These are phyloP conservation scores for Pleurotus sapidus DNA, from an alignment of 768 basidiomycete species.

Conservation along the genomic window DNA sequence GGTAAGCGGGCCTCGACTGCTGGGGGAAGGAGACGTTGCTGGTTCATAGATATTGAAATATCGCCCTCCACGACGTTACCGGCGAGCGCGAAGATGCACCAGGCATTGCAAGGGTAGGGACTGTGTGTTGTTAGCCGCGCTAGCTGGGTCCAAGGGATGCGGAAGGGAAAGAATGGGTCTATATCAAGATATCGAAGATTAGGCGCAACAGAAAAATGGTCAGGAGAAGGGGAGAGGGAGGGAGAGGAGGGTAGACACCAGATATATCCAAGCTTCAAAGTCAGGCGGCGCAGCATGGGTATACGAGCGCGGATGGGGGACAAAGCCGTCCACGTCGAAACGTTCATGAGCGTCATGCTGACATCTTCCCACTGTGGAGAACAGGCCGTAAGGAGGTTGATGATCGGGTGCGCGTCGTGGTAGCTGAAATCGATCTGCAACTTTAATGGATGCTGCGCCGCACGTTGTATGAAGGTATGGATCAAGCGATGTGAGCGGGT, in stretches of 20 bases:
- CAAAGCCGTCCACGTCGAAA: background rate
- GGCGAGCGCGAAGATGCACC: background rate
- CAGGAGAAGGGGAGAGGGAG: background rate
- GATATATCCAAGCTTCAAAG: slow-evolving; percentile 1
- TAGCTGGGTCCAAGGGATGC: background rate
- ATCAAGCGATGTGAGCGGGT: background rate
- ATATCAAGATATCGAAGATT: background rate
- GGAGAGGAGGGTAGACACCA: background rate
- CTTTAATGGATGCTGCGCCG: background rate
- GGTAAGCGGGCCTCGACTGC: background rate
- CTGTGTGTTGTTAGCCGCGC: background rate
- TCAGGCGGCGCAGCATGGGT: background rate
- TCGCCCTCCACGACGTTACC: background rate
- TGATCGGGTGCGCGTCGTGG: slow-evolving; percentile 2
- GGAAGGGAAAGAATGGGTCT: background rate
- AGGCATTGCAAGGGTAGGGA: background rate
- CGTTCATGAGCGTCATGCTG: slow-evolving; percentile 6
- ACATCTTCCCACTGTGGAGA: slow-evolving; percentile 3
- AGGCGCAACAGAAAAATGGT: background rate
- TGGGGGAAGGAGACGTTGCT: background rate
- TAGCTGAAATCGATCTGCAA: background rate
- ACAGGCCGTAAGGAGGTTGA: background rate
- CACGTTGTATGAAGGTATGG: background rate
- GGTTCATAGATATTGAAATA: background rate
- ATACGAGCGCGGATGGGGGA: background rate